Evolutionary conservation across 2,329 filamentous ascomycete genomes (phyloP).

Genomic region (Mycosphaerella sp.): DNA sequence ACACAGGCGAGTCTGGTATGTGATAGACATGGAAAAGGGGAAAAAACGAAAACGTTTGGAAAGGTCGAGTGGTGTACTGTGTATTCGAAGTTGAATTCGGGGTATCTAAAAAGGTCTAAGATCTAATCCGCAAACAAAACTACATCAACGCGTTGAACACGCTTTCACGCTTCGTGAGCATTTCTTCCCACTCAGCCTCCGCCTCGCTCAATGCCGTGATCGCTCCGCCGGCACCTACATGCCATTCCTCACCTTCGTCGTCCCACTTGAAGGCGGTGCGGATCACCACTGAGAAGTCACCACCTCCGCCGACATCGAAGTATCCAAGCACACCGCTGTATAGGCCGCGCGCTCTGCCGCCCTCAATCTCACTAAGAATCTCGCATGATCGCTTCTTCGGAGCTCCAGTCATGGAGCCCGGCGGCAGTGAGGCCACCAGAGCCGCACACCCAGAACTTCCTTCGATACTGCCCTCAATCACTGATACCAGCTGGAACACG

Average conservation of each 20-base stretch:
- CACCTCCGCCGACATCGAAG: constrained; percentile 74
- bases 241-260: constrained; percentile 59
- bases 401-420: constrained; percentile 93
- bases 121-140: neutral
- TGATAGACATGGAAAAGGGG: too few relatives aligned
- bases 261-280: constrained; percentile 71
- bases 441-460: constrained; percentile 62
- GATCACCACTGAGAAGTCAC: constrained; percentile 89
- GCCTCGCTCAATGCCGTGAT: constrained; percentile 78
- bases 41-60: too few relatives aligned
- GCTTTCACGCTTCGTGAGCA: constrained; percentile 49
- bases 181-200: constrained; percentile 81
- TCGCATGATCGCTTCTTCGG: constrained; percentile 91
- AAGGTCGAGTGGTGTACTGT: neutral
- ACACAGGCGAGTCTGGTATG: too few relatives aligned
- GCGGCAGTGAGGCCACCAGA: constrained; percentile 70
- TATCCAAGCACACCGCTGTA: constrained; percentile 90
- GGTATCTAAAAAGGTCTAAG: constrained; percentile 8
- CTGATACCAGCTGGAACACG: constrained; percentile 86
- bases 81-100: constrained; percentile 16
- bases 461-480: constrained; percentile 65
- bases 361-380: constrained; percentile 65
- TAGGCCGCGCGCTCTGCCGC: constrained; percentile 57
- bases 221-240: constrained; percentile 81
- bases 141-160: constrained; percentile 20